Evolutionary conservation across 2,329 filamentous ascomycete species (phyloP), one percentile per base, ranked within the genome.

Genomic region (Zelopaecilomyces penicillatus): DNA sequence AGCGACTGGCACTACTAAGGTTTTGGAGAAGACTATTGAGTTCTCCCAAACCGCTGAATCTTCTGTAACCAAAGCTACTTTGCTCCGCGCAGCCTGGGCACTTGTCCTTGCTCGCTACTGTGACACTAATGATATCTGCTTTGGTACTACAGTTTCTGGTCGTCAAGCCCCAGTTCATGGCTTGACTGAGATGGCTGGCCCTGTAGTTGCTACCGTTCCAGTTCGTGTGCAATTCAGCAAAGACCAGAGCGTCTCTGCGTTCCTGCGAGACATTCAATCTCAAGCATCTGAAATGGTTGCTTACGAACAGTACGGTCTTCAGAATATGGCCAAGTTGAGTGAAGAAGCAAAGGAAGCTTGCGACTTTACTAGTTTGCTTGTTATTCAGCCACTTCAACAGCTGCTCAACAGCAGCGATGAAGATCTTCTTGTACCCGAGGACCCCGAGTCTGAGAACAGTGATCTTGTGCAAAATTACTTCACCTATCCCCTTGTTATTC

Each of bases 271-370:
- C 10, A 36, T 49, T 4, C 49, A 51, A 36, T 27, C n/a, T 10
- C 41, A 46, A n/a, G 37, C 46, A n/a, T 42, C 40, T 28, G 45
- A 51, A 26, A 51, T 54, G 46, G 43, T 55, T 4, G 30, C 44
- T 0, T 50, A 46, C 31, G 46, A 56, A 38, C 51, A 55, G 11
- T 44, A 28, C 8, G 55, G 55, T 12, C 43, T 58, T 33, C 55
- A 54, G 39, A 43, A 52, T 29, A 54, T 57, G 26, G 35, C 37
- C 12, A 46, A 47, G 40, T 19, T 53, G 6, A 47, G 38, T 45
- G 19, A 43, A 8, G 43, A 28, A 7, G 42, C 43, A 5, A 35
- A 42, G 9, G 40, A 37, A 27, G 50, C 50, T 26, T 50, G 45
- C 42, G 45, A 52, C 9, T 53, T 55, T 37, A 41, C 43, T 11